Conservation (phyloP, 176 grass and related monocot species). For the Dendrocalamus sinicus region DNA sequence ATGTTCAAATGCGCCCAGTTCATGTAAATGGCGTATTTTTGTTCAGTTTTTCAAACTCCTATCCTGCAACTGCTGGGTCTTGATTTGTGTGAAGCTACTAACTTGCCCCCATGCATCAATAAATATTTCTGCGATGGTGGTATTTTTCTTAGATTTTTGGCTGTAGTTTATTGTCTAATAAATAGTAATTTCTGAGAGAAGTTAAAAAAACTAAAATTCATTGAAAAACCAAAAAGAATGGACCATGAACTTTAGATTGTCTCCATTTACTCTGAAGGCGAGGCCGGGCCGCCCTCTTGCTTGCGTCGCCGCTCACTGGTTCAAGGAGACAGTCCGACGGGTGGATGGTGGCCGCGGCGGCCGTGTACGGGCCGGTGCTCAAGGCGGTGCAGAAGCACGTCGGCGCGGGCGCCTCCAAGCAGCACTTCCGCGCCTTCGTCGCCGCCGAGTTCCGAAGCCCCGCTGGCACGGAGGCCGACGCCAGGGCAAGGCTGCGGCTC, state of each 20-base stretch:
- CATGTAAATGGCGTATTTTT: slow-evolving; percentile 42
- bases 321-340: neutral
- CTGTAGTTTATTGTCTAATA: too few species aligned
- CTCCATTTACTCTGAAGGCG: too few species aligned
- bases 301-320: neutral
- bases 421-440: slow-evolving; percentile 66
- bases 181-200: too few species aligned
- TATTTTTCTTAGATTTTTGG: neutral
- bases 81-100: slow-evolving; percentile 1
- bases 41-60: slow-evolving; percentile 21
- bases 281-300: neutral
- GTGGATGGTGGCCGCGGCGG: slow-evolving; percentile 37
- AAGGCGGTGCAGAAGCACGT: slow-evolving; percentile 69
- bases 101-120: neutral
- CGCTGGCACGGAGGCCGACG: slow-evolving; percentile 40
- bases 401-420: slow-evolving; percentile 45
- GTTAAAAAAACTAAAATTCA: too few species aligned
- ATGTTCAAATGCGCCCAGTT: slow-evolving; percentile 33
- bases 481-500: slow-evolving; percentile 54
- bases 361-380: slow-evolving; percentile 56
- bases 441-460: slow-evolving; percentile 60
- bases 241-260: too few species aligned
- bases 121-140: neutral
- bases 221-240: too few species aligned
- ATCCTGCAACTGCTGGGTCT: slow-evolving; percentile 6